These are phyloP conservation scores for Coniferiporia sulphurascens DNA, from an alignment of 1,284 basidiomycete species.

Conservation along the genomic window DNA sequence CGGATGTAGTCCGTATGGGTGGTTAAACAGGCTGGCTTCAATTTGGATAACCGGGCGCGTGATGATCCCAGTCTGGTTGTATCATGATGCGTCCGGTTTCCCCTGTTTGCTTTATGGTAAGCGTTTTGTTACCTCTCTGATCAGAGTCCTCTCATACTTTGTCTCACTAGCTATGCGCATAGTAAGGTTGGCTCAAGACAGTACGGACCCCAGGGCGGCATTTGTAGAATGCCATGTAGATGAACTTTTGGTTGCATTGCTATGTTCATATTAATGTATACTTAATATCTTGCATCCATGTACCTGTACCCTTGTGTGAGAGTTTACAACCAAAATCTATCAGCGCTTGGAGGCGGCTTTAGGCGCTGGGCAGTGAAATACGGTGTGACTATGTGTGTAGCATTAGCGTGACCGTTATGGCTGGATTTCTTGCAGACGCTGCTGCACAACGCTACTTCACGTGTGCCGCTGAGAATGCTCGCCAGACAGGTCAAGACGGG, in stretches of 20 bases:
- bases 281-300: constrained; percentile 3
- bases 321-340: neutral
- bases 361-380: neutral
- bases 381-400: neutral
- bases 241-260: neutral
- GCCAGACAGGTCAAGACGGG: constrained; percentile 1
- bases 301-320: neutral
- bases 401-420: neutral
- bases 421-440: neutral
- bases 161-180: neutral
- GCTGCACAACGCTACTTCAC: neutral
- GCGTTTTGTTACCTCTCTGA: neutral
- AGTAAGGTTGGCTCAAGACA: neutral
- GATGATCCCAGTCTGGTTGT: neutral
- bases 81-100: neutral
- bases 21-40: too few relatives aligned
- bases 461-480: constrained; percentile 1
- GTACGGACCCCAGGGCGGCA: neutral
- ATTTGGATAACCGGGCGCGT: neutral
- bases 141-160: neutral
- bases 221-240: neutral
- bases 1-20: too few relatives aligned
- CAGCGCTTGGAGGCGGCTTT: neutral
- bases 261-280: constrained; percentile 1
- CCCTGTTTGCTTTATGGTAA: neutral